Conservation (phyloP, 306 rosid genomes). For the Castanea sativa region DNA sequence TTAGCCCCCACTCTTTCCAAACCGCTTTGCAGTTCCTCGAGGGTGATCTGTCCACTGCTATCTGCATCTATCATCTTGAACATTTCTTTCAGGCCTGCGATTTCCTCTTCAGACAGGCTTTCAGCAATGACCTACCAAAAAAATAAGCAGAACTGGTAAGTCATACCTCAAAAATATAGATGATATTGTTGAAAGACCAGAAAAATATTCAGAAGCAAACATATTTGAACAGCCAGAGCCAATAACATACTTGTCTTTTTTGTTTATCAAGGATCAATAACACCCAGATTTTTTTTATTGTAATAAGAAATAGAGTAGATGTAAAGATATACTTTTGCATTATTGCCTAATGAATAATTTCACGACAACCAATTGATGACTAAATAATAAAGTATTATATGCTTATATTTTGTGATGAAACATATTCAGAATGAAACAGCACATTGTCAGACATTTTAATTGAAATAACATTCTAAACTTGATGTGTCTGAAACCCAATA, state of each 20-base stretch:
- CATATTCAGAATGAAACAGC: not conserved
- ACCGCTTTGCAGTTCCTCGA: conserved; percentile 87
- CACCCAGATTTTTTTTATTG: not conserved
- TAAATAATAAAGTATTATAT: not conserved
- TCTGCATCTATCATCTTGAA: conserved; percentile 89
- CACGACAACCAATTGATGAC: not conserved
- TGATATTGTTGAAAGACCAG: not conserved
- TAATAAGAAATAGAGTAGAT: not conserved
- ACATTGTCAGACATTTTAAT: not conserved
- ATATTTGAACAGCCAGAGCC: not conserved
- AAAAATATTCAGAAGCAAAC: not conserved
- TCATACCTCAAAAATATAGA: conserved; percentile 23
- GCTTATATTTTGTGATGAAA: conserved; percentile 1
- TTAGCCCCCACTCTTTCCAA: conserved; percentile 77
- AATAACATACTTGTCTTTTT: not conserved
- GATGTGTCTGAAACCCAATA: not conserved
- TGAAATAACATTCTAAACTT: not conserved
- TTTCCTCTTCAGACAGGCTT: conserved; percentile 89
- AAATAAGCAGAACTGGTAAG: conserved; percentile 11
- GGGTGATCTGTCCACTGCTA: conserved; percentile 82
- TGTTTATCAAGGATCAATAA: not conserved
- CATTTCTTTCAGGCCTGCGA: conserved; percentile 91
- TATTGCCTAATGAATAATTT: conserved; percentile 5
- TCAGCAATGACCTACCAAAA: conserved; percentile 81
- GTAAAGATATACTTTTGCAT: not conserved